phyloP scores from a whole-genome alignment of 2,329 filamentous ascomycete genomes.

The Colletotrichum theobromicola region DNA sequence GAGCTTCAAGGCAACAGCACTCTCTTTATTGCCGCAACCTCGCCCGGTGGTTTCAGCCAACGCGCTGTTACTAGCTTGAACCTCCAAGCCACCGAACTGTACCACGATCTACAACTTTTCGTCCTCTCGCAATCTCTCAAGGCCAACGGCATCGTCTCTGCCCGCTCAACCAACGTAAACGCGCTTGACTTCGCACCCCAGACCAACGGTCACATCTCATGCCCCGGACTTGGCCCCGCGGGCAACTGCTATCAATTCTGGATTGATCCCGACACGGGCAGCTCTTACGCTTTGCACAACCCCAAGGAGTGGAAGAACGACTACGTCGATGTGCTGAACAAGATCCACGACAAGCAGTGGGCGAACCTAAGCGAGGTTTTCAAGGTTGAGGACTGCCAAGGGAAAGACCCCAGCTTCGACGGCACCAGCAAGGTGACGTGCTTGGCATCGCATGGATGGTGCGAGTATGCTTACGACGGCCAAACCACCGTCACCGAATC shows the following conservation, averaged over 20 bases:
- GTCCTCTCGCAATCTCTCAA: conserved; percentile 25
- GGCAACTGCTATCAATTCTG: conserved; percentile 27
- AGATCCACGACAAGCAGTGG: conserved; percentile 28
- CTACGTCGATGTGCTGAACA: conserved; percentile 24
- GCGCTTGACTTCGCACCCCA: conserved; percentile 23
- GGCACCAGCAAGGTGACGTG: conserved; percentile 24
- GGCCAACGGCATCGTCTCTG: conserved; percentile 26
- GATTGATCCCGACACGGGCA: conserved; percentile 23
- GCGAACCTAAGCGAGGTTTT: conserved; percentile 28
- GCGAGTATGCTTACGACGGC: conserved; percentile 26
- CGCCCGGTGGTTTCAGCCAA: conserved; percentile 28
- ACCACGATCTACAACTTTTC: conserved; percentile 26
- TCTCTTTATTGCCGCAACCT: conserved; percentile 23
- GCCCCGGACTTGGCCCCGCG: conserved; percentile 1
- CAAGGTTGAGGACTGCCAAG: conserved; percentile 27
- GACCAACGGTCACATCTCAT: conserved; percentile 13
- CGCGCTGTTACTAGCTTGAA: conserved; percentile 28
- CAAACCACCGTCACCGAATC: background rate
- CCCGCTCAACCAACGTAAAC: conserved; percentile 25
- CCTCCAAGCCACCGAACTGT: conserved; percentile 26
- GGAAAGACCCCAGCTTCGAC: conserved; percentile 26
- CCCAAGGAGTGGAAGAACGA: conserved; percentile 25
- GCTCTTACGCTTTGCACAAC: conserved; percentile 30
- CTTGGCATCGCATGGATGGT: conserved; percentile 26
- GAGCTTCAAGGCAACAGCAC: conserved; percentile 26